A percentile compares a stretch with the other conserved stretches of the same genome.
phyloP scores from a whole-genome alignment of 2,329 filamentous ascomycete species.

The Alternaria solani region DNA sequence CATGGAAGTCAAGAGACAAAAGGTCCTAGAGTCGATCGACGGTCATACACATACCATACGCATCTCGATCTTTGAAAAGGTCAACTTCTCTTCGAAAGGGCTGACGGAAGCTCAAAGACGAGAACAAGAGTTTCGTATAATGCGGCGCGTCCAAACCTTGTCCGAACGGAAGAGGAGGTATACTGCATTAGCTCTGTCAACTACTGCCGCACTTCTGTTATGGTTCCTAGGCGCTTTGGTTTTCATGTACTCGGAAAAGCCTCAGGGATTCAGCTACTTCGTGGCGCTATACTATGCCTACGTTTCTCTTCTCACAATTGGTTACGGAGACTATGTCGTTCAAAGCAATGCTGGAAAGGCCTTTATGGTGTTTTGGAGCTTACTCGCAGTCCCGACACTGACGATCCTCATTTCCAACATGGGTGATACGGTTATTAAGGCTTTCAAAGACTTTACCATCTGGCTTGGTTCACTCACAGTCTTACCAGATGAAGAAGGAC shows the following conservation, averaged over 20 bases:
- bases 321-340: conserved; percentile 61
- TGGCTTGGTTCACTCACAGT: conserved; percentile 64
- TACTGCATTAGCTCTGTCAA: conserved; percentile 52
- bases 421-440: conserved; percentile 63
- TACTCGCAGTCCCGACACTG: conserved; percentile 63
- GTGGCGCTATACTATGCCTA: conserved; percentile 63
- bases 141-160: conserved; percentile 52
- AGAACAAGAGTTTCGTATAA: conserved; percentile 58
- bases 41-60: conserved; percentile 53
- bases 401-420: conserved; percentile 64
- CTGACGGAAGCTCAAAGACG: conserved; percentile 52
- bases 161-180: conserved; percentile 50
- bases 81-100: conserved; percentile 53
- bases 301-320: conserved; percentile 62
- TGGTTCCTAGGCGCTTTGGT: conserved; percentile 61
- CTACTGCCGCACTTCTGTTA: conserved; percentile 48
- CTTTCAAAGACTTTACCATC: conserved; percentile 63
- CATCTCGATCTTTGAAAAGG: conserved; percentile 52
- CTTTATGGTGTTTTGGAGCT: conserved; percentile 66
- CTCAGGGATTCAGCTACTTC: conserved; percentile 61
- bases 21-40: conserved; percentile 52
- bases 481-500: conserved; percentile 58
- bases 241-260: conserved; percentile 58
- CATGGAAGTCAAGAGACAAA: conserved; percentile 58
- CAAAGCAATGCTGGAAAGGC: conserved; percentile 60